A percentile compares a stretch with the other conserved stretches of the same genome.
phyloP scores from a whole-genome alignment of 2,329 filamentous ascomycete genomes.

The Aspergillus neoniger region DNA sequence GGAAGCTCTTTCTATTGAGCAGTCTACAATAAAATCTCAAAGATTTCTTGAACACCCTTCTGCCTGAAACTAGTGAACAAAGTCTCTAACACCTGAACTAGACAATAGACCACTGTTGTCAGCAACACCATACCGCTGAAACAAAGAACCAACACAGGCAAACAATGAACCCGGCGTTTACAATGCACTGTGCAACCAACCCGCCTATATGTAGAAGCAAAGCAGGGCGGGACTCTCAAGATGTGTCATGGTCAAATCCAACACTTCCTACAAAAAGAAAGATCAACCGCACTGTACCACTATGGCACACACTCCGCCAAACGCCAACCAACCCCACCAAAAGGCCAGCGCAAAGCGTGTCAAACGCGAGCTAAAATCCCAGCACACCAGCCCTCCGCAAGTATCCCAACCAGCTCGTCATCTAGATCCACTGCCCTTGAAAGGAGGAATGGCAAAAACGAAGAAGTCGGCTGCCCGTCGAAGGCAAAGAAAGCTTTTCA shows the following conservation, averaged over 20 bases:
- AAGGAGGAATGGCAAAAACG: background rate
- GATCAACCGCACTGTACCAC: background rate
- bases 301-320: background rate
- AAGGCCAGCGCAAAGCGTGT: background rate
- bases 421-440: background rate
- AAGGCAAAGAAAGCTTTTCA: background rate
- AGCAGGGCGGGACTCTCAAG: background rate
- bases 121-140: background rate
- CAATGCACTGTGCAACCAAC: background rate
- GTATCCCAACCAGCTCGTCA: background rate
- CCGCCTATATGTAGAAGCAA: background rate
- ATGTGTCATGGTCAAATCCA: background rate
- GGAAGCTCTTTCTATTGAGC: background rate
- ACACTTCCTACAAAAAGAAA: background rate
- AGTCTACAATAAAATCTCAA: background rate
- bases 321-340: background rate
- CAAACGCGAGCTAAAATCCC: background rate
- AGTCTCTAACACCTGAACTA: no score
- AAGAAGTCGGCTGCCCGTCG: background rate
- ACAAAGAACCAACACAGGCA: background rate
- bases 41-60: background rate
- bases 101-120: background rate
- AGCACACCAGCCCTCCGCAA: background rate
- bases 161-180: background rate
- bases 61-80: background rate